phyloP scores from a whole-genome alignment of 2,329 filamentous ascomycete species.

The Emergomyces pasteurianus region DNA sequence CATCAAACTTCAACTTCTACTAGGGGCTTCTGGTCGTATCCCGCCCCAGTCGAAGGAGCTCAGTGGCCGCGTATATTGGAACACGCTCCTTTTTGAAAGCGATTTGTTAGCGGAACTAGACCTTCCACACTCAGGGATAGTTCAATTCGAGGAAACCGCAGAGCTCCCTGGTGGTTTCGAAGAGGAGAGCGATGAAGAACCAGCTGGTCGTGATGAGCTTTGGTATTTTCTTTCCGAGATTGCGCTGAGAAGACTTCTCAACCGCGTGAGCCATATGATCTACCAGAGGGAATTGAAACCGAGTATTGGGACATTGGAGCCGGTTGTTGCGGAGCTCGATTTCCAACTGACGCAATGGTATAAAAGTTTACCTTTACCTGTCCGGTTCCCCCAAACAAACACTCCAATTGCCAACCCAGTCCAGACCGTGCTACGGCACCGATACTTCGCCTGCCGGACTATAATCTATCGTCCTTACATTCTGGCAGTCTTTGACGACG shows the following conservation, averaged over 20 bases:
- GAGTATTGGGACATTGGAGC: slow-evolving; percentile 61
- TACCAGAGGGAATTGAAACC: slow-evolving; percentile 63
- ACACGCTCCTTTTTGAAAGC: too few species aligned
- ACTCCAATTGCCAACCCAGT: slow-evolving; percentile 58
- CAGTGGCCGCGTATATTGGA: too few species aligned
- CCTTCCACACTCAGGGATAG: too few species aligned
- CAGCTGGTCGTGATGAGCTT: slow-evolving; percentile 38
- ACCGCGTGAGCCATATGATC: slow-evolving; percentile 66
- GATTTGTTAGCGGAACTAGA: too few species aligned
- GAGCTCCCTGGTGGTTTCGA: too few species aligned
- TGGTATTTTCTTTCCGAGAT: slow-evolving; percentile 85
- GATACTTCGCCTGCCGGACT: slow-evolving; percentile 75
- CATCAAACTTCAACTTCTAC: too few species aligned
- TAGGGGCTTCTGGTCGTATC: too few species aligned
- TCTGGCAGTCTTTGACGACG: slow-evolving; percentile 65
- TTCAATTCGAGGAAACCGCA: too few species aligned
- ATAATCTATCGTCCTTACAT: slow-evolving; percentile 82
- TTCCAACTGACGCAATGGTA: slow-evolving; percentile 80
- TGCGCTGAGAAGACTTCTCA: slow-evolving; percentile 62
- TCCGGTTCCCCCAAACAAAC: slow-evolving; percentile 65
- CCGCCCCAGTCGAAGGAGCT: too few species aligned
- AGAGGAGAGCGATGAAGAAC: too few species aligned
- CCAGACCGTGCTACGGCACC: slow-evolving; percentile 64
- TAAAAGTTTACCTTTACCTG: slow-evolving; percentile 58
- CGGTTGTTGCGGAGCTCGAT: slow-evolving; percentile 67